These are phyloP conservation scores for Trichophyton mentagrophytes DNA, from an alignment of 2,329 filamentous ascomycete genomes.

Conservation along the genomic window DNA sequence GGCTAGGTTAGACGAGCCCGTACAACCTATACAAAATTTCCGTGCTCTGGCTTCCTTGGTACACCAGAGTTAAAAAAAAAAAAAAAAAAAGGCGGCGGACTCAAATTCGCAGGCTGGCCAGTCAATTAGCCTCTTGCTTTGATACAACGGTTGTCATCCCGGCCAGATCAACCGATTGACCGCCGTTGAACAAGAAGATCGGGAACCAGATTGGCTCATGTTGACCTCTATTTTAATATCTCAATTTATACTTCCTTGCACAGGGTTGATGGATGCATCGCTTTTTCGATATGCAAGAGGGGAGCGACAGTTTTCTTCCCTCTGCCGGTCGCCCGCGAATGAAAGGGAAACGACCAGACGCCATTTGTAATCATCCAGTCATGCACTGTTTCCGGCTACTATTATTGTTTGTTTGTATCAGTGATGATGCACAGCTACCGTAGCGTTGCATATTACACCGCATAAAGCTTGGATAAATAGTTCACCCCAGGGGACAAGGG, in stretches of 20 bases:
- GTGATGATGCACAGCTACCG: background rate
- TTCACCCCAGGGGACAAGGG: background rate
- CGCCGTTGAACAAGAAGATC: conserved; percentile 2
- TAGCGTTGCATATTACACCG: conserved; percentile 7
- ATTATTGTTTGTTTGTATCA: background rate
- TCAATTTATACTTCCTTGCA: background rate
- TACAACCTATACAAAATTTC: background rate
- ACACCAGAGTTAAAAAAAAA: background rate
- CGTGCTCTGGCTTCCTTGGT: background rate
- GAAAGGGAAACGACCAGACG: background rate
- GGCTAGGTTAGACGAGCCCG: background rate
- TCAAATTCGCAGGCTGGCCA: background rate
- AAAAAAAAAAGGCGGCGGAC: background rate
- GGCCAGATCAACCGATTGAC: background rate
- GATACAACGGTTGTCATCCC: background rate
- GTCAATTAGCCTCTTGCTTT: background rate
- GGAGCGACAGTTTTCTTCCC: background rate
- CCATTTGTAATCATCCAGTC: background rate
- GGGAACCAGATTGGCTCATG: background rate
- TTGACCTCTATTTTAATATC: background rate
- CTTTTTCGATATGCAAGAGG: background rate
- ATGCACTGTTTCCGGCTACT: background rate
- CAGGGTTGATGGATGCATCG: background rate
- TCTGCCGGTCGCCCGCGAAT: background rate
- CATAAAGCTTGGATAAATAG: conserved; percentile 7